Evolutionary conservation across 106 monocot genomes (phyloP).

Genomic region (Dioscorea zingiberensis): DNA sequence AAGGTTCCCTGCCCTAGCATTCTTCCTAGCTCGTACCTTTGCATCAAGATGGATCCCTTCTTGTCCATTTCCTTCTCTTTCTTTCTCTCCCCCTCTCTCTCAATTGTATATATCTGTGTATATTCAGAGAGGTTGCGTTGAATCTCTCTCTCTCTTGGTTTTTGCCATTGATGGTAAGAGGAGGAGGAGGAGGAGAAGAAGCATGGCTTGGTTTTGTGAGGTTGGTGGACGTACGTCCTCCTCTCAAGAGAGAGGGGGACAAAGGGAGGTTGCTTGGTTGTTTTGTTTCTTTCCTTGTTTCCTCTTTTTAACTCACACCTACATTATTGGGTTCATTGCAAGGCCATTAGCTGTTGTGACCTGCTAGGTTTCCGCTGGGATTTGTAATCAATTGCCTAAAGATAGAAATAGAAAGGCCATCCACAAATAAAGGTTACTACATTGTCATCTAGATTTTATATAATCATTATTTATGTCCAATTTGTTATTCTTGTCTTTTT

Average conservation of each 20-base stretch:
- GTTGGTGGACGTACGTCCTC: no score
- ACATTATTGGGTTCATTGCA: neutral
- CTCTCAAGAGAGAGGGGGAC: neutral
- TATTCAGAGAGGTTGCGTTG: no score
- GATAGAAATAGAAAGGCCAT: no score
- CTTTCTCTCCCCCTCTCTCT: no score
- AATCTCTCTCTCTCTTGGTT: no score
- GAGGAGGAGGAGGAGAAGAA: neutral
- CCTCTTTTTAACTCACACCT: neutral
- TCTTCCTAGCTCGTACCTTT: constrained; percentile 47
- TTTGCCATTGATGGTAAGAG: neutral
- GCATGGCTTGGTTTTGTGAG: no score
- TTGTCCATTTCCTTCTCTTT: constrained; percentile 26
- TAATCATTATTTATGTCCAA: no score
- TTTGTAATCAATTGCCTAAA: neutral
- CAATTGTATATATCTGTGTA: neutral
- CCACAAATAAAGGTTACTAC: no score
- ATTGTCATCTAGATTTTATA: no score
- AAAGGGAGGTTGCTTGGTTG: neutral
- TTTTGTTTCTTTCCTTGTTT: constrained; percentile 1
- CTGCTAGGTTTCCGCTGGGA: neutral
- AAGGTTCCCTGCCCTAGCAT: constrained; percentile 59
- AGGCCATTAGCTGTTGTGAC: neutral
- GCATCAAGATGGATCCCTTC: constrained; percentile 44
- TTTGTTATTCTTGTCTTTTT: no score